phyloP scores from a whole-genome alignment of 352 stramenopile genomes.

The Phytophthora multivora region DNA sequence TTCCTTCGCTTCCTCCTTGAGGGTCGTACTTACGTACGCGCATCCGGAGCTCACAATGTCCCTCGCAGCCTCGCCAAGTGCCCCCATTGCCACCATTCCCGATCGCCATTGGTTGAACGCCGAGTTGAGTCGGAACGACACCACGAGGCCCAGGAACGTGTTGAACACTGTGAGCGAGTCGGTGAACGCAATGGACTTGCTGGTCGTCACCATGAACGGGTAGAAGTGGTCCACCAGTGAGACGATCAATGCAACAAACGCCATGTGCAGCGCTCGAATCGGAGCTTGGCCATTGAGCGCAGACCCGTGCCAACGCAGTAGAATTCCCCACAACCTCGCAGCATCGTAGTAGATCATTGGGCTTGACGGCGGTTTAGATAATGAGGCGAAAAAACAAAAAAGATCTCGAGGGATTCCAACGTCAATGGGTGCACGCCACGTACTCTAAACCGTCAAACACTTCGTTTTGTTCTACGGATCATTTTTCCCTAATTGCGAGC shows the following conservation, averaged over 20 bases:
- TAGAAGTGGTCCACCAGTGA: constrained; percentile 51
- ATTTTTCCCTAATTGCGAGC: no score
- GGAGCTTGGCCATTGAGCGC: constrained; percentile 68
- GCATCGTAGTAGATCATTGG: constrained; percentile 84
- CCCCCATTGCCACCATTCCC: constrained; percentile 70
- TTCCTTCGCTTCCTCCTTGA: constrained; percentile 27
- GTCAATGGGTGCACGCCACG: constrained; percentile 6
- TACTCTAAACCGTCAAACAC: not conserved
- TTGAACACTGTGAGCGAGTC: constrained; percentile 84
- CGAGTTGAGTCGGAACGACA: constrained; percentile 83
- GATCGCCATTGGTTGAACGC: constrained; percentile 78
- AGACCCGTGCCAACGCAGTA: constrained; percentile 73
- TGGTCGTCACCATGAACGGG: constrained; percentile 61
- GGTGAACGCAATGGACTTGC: constrained; percentile 69
- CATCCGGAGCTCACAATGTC: constrained; percentile 69
- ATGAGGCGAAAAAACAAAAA: constrained; percentile 3
- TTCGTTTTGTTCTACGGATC: constrained; percentile 3
- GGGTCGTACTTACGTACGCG: constrained; percentile 60
- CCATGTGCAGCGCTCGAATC: constrained; percentile 65
- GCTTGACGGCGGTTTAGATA: constrained; percentile 6
- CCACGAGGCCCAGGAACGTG: constrained; percentile 74
- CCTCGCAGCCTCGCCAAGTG: constrained; percentile 57
- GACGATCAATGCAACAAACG: constrained; percentile 54
- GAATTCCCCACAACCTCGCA: constrained; percentile 52
- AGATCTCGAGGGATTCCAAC: not conserved